Evolutionary conservation across 1,284 basidiomycete species (phyloP).

Genomic region (Polyporus tsugae): DNA sequence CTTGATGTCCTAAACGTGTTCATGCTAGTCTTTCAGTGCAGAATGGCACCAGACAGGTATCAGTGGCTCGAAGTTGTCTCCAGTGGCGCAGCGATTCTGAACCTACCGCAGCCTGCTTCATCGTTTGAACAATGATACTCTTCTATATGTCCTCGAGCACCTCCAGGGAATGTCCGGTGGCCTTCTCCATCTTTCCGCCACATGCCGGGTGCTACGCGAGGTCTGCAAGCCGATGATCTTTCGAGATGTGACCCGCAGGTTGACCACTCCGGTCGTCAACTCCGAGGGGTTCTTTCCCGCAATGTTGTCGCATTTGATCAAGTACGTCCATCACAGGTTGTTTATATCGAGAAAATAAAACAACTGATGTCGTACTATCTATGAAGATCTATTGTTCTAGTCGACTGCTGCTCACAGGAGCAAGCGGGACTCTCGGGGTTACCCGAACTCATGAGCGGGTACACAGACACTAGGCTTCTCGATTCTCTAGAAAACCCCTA

Average conservation of each 20-base stretch:
- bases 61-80: not conserved
- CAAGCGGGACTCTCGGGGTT: not conserved
- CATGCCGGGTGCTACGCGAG: not conserved
- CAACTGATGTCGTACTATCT: not conserved
- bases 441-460: not conserved
- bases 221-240: constrained; percentile 2
- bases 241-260: not conserved
- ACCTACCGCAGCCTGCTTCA: not conserved
- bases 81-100: not conserved
- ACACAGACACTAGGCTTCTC: not conserved
- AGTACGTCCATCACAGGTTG: not conserved
- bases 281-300: not conserved
- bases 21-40: not conserved
- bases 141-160: not conserved
- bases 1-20: not conserved
- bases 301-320: not conserved
- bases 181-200: not conserved
- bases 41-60: not conserved
- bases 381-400: not conserved
- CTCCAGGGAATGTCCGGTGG: not conserved
- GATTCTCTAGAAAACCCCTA: not conserved
- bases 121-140: not conserved
- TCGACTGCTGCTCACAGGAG: not conserved
- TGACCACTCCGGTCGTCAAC: not conserved
- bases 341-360: not conserved